Evolutionary conservation across 1,284 basidiomycete species (phyloP).

Genomic region (Moesziomyces antarcticus): DNA sequence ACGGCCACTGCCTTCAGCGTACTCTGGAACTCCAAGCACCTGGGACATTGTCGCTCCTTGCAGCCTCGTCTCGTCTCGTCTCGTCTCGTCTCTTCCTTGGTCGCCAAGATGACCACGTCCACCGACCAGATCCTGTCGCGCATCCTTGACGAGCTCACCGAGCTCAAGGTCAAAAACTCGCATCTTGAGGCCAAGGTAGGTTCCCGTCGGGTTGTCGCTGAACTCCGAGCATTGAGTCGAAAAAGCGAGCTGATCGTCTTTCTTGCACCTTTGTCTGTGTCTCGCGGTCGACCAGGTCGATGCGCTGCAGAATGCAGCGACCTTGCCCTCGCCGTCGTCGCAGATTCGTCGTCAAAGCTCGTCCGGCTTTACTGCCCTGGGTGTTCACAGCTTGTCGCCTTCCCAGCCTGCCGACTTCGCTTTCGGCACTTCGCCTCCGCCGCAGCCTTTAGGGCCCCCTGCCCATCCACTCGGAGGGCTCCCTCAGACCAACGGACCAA

Average conservation of each 20-base stretch:
- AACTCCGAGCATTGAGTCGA: too few relatives aligned
- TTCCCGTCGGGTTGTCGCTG: neutral
- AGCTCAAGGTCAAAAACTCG: slow-evolving; percentile 57
- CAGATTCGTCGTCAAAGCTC: slow-evolving; percentile 43
- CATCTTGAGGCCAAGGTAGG: slow-evolving; percentile 60
- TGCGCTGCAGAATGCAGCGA: slow-evolving; percentile 47
- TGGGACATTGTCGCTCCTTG: too few relatives aligned
- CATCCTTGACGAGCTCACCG: slow-evolving; percentile 58
- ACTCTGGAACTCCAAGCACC: too few relatives aligned
- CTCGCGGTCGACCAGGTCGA: slow-evolving; percentile 23
- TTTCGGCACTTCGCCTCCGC: slow-evolving; percentile 50
- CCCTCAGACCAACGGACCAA: slow-evolving; percentile 47
- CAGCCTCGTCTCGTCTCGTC: too few relatives aligned
- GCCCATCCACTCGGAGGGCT: slow-evolving; percentile 26
- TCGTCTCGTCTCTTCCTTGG: neutral
- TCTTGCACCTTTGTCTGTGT: neutral
- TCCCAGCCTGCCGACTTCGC: slow-evolving; percentile 31
- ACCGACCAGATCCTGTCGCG: slow-evolving; percentile 44
- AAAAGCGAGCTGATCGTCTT: neutral
- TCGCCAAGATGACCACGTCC: slow-evolving; percentile 25
- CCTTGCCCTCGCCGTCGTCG: slow-evolving; percentile 45
- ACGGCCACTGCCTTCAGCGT: too few relatives aligned
- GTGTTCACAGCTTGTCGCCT: slow-evolving; percentile 38
- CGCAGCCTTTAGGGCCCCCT: slow-evolving; percentile 54
- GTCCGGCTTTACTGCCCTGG: slow-evolving; percentile 49